A percentile compares a stretch with the other conserved stretches of the same genome.
phyloP scores from a whole-genome alignment of 2,329 filamentous ascomycete species.

The Dactylellina cionopaga region DNA sequence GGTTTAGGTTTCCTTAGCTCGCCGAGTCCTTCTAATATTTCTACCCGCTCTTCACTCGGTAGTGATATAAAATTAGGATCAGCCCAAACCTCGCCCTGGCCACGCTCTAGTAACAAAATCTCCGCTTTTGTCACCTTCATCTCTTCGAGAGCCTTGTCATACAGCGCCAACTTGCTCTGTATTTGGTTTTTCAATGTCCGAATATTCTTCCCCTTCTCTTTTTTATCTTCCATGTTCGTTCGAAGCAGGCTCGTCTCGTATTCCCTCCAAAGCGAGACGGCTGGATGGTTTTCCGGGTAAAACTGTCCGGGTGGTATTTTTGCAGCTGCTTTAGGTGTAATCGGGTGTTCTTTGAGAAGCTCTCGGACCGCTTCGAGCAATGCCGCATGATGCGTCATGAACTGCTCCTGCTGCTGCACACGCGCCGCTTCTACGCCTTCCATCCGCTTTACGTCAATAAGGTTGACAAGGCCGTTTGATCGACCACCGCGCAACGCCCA shows the following conservation, averaged over 20 bases:
- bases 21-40: not conserved
- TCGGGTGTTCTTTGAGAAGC: slow-evolving; percentile 1
- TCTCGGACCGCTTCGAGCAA: not conserved
- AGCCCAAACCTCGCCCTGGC: slow-evolving; percentile 32
- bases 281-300: slow-evolving; percentile 14
- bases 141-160: slow-evolving; percentile 4
- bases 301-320: slow-evolving; percentile 14
- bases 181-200: not conserved
- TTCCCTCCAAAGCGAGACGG: not conserved
- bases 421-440: not conserved
- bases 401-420: slow-evolving; percentile 6
- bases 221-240: not conserved
- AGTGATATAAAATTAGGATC: slow-evolving; percentile 8
- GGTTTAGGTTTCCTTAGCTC: no score
- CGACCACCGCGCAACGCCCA: slow-evolving; percentile 40
- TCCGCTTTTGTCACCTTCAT: slow-evolving; percentile 33
- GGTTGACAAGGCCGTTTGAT: slow-evolving; percentile 28
- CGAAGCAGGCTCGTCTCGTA: slow-evolving; percentile 16
- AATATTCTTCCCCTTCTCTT: not conserved
- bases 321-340: not conserved
- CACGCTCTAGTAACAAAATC: slow-evolving; percentile 29
- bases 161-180: not conserved
- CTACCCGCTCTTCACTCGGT: not conserved
- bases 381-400: slow-evolving; percentile 1
- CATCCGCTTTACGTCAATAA: not conserved